Evolutionary conservation across 495 filamentous ascomycete genomes (phyloP).

Genomic region (Staphylotrichum tortipilum): DNA sequence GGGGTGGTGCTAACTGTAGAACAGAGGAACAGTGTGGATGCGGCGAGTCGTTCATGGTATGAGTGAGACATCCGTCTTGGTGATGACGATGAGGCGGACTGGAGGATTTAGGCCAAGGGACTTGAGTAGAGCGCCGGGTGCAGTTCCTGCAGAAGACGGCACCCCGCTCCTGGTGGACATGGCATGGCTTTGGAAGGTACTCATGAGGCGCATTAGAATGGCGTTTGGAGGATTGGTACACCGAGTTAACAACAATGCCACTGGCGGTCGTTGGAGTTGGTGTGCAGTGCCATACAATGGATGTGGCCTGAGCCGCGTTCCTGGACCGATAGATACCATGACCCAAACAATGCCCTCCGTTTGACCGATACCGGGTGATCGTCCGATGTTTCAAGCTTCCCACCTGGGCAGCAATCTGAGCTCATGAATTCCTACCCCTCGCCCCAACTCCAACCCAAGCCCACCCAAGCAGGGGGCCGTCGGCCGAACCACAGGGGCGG

Average conservation of each 20-base stretch:
- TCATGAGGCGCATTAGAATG: background rate
- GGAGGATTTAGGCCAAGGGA: background rate
- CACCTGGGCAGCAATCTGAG: no score
- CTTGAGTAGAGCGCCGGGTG: no score
- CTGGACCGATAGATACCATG: no score
- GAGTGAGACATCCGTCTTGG: constrained; percentile 1
- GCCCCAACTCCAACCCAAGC: background rate
- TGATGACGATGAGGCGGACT: background rate
- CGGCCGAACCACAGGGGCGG: constrained; percentile 12
- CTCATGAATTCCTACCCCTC: no score
- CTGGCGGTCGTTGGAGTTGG: no score
- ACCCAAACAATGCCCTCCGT: no score
- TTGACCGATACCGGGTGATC: no score
- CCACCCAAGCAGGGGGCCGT: no score
- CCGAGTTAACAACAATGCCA: background rate
- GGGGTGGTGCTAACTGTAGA: constrained; percentile 27
- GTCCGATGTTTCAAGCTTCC: no score
- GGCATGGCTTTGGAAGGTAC: background rate
- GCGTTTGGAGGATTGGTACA: background rate
- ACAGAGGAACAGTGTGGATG: constrained; percentile 95
- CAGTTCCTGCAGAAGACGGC: no score
- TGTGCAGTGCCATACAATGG: no score
- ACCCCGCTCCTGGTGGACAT: background rate
- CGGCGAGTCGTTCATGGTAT: constrained; percentile 94
- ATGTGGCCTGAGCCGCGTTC: no score